A percentile compares a stretch with the other conserved stretches of the same genome.
These are phyloP conservation scores for Podaxis sp. DNA, from an alignment of 768 basidiomycete genomes.

Conservation along the genomic window DNA sequence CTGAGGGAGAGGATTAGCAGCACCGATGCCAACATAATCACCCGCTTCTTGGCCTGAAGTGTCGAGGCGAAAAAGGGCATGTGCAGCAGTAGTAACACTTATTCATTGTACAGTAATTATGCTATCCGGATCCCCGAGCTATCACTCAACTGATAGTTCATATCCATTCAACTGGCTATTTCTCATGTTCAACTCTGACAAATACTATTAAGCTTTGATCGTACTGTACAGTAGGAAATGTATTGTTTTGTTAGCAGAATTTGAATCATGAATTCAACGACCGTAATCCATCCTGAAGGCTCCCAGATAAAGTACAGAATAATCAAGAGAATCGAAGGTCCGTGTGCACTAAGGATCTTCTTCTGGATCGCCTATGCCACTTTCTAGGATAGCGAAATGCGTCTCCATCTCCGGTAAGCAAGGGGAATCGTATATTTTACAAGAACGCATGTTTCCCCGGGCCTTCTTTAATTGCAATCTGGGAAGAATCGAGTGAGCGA, in stretches of 20 bases:
- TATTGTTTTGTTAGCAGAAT: not conserved
- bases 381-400: conserved; percentile 87
- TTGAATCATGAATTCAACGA: not conserved
- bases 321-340: conserved; percentile 8
- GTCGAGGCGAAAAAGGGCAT: conserved; percentile 24
- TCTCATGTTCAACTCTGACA: not conserved
- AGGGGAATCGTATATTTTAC: conserved; percentile 98
- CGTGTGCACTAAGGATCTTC: conserved; percentile 60
- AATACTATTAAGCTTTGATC: conserved; percentile 4
- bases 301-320: conserved; percentile 7
- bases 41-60: conserved; percentile 69
- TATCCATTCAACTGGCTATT: conserved; percentile 51
- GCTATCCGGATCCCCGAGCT: conserved; percentile 23
- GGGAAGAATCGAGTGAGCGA: conserved; percentile 14
- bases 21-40: conserved; percentile 87
- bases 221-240: conserved; percentile 20
- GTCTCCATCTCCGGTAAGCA: conserved; percentile 97
- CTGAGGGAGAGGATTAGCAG: conserved; percentile 76
- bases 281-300: conserved; percentile 1
- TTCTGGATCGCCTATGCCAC: conserved; percentile 94
- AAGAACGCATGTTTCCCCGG: conserved; percentile 87
- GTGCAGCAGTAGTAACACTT: conserved; percentile 28
- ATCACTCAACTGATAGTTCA: conserved; percentile 36
- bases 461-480: conserved; percentile 92
- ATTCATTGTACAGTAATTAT: conserved; percentile 21